A percentile compares a stretch with the other conserved stretches of the same genome.
phyloP scores from a whole-genome alignment of 2,329 filamentous ascomycete species.

The Purpureocillium takamizusanense region DNA sequence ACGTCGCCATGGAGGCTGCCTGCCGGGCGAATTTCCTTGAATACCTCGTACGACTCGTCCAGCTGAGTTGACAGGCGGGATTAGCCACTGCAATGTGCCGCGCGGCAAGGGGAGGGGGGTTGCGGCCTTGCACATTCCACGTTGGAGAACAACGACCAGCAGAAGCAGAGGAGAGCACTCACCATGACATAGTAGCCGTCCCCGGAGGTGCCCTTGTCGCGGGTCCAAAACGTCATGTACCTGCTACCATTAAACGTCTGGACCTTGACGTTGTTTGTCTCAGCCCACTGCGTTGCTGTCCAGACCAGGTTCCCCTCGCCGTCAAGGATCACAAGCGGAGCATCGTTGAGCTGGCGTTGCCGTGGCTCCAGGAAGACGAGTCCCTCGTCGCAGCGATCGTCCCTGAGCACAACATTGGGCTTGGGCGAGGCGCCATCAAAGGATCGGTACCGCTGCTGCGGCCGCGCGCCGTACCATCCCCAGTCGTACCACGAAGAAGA shows the following conservation, averaged over 20 bases:
- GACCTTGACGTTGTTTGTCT: conserved; percentile 15
- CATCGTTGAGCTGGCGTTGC: conserved; percentile 21
- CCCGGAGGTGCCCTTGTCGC: conserved; percentile 18
- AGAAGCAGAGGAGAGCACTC: background rate
- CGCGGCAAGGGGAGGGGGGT: too few species aligned
- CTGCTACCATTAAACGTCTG: background rate
- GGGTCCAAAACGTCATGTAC: conserved; percentile 19
- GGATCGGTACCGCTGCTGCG: conserved; percentile 10
- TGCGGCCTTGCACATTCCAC: background rate
- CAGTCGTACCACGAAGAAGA: conserved; percentile 11
- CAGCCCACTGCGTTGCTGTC: conserved; percentile 23
- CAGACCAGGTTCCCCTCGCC: conserved; percentile 33
- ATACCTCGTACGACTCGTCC: conserved; percentile 18
- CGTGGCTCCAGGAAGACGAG: conserved; percentile 28
- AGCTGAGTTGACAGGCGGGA: conserved; percentile 10
- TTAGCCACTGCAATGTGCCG: background rate
- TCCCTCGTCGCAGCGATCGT: conserved; percentile 25
- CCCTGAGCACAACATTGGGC: conserved; percentile 17
- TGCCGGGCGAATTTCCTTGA: conserved; percentile 14
- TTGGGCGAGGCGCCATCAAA: conserved; percentile 18
- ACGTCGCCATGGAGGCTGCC: conserved; percentile 15
- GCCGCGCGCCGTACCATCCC: conserved; percentile 13
- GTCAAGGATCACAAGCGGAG: conserved; percentile 35
- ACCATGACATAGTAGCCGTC: background rate
- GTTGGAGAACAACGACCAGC: too few species aligned